Evolutionary conservation across 2,329 filamentous ascomycete genomes (phyloP).

Genomic region (Cucurbitaria berberidis): DNA sequence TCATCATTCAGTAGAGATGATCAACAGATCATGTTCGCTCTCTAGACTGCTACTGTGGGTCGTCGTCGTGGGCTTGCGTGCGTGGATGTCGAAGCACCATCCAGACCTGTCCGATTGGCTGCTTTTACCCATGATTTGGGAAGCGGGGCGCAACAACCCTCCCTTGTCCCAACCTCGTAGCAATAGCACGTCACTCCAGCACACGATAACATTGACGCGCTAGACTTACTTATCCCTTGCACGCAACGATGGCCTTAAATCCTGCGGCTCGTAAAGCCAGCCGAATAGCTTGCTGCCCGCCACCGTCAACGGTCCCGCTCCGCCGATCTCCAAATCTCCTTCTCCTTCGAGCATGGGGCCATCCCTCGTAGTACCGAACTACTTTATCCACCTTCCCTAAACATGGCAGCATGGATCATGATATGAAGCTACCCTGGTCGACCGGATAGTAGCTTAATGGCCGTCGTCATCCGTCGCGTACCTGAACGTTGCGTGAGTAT

Average conservation of each 20-base stretch:
- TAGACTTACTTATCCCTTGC: neutral
- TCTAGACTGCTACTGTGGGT: no score
- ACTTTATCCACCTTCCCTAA: constrained; percentile 38
- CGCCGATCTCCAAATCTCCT: constrained; percentile 33
- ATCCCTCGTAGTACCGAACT: constrained; percentile 15
- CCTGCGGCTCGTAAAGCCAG: neutral
- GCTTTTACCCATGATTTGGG: neutral
- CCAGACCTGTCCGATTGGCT: neutral
- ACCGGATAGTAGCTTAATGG: constrained; percentile 14
- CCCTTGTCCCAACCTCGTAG: neutral
- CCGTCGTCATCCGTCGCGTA: constrained; percentile 17
- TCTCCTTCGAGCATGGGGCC: constrained; percentile 30
- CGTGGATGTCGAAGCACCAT: neutral
- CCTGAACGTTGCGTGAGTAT: constrained; percentile 7
- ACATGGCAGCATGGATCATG: constrained; percentile 15
- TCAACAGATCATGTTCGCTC: no score
- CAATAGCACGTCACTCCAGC: neutral
- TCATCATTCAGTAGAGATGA: no score
- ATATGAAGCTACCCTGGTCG: constrained; percentile 21
- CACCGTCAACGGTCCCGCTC: constrained; percentile 14
- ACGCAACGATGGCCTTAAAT: neutral
- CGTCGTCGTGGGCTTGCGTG: no score
- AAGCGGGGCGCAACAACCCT: neutral
- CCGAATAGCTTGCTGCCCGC: constrained; percentile 16
- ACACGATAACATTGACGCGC: neutral